Evolutionary conservation across 306 rosid genomes (phyloP).

Genomic region (Rubus parviflorus): DNA sequence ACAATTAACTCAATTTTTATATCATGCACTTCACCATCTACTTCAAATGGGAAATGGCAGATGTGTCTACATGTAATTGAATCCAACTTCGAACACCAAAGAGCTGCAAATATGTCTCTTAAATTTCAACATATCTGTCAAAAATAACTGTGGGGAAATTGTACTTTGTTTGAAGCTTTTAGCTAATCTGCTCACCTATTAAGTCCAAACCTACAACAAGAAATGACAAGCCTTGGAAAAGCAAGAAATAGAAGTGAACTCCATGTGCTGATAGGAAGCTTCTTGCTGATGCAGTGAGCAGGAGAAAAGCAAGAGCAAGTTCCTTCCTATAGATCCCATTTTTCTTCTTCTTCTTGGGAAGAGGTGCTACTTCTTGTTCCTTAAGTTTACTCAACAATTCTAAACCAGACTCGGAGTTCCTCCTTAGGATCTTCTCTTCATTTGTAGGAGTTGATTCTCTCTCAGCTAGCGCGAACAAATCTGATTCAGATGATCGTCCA

Average conservation of each 20-base stretch:
- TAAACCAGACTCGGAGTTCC: slow-evolving; percentile 86
- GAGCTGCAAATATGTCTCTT: slow-evolving; percentile 26
- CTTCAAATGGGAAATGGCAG: slow-evolving; percentile 24
- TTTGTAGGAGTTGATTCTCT: slow-evolving; percentile 65
- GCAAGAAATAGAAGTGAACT: slow-evolving; percentile 92
- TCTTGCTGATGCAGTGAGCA: slow-evolving; percentile 91
- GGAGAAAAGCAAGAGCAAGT: slow-evolving; percentile 85
- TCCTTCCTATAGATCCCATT: slow-evolving; percentile 85
- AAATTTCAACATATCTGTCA: slow-evolving; percentile 28
- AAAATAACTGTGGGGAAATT: slow-evolving; percentile 16
- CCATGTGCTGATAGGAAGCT: slow-evolving; percentile 92
- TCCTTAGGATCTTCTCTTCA: slow-evolving; percentile 75
- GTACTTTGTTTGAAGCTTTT: slow-evolving; percentile 24
- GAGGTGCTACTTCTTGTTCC: slow-evolving; percentile 38
- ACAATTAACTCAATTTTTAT: slow-evolving; percentile 37
- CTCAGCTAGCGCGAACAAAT: slow-evolving; percentile 73
- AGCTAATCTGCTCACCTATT: slow-evolving; percentile 90
- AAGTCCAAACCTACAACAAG: slow-evolving; percentile 88
- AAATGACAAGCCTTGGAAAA: slow-evolving; percentile 93
- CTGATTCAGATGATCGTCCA: slow-evolving; percentile 91
- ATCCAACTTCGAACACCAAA: slow-evolving; percentile 25
- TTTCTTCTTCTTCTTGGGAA: slow-evolving; percentile 55
- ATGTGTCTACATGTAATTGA: slow-evolving; percentile 25
- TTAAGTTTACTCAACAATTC: slow-evolving; percentile 65
- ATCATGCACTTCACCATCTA: slow-evolving; percentile 27